Percentiles rank a stretch among this genome's conserved stretches.
Conservation (phyloP, 805 yeast genomes). For the Metschnikowia hibisci region DNA sequence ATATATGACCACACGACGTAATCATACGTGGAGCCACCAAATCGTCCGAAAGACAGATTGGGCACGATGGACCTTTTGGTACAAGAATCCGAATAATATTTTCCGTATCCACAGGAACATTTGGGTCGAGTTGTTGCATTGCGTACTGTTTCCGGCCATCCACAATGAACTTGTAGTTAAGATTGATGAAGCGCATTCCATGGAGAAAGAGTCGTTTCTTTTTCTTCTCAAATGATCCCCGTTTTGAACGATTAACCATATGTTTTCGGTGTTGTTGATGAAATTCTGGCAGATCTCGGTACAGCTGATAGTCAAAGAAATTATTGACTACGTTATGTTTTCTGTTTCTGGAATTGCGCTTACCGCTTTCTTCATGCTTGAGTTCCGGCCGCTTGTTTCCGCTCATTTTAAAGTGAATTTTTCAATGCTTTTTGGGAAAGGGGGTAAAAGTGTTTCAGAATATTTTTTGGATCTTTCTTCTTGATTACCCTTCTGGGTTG, state of each 20-base stretch:
- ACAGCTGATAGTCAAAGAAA: constrained; percentile 52
- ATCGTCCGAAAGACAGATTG: constrained; percentile 81
- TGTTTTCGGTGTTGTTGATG: constrained; percentile 19
- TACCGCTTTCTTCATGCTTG: constrained; percentile 1
- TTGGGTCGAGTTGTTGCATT: constrained; percentile 68
- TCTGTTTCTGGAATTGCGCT: constrained; percentile 3
- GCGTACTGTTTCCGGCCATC: constrained; percentile 54
- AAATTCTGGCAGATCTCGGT: constrained; percentile 38
- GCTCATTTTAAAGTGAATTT: not conserved
- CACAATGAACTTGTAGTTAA: constrained; percentile 80
- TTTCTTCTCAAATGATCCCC: constrained; percentile 12
- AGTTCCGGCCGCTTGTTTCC: constrained; percentile 1
- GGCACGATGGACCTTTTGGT: constrained; percentile 76
- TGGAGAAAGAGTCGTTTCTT: constrained; percentile 39
- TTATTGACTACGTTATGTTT: constrained; percentile 53
- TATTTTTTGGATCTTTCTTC: too few relatives aligned
- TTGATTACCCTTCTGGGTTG: too few relatives aligned
- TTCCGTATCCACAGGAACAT: constrained; percentile 58
- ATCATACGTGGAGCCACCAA: constrained; percentile 94
- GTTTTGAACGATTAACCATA: constrained; percentile 2
- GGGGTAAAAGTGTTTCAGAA: too few relatives aligned
- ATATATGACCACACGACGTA: constrained; percentile 82
- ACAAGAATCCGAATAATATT: constrained; percentile 70
- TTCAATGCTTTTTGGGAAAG: too few relatives aligned
- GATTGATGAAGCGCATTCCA: constrained; percentile 73